Percentiles rank a stretch among this genome's conserved stretches.
phyloP scores from a whole-genome alignment of 345 rosid species.

The Camelina neglecta region DNA sequence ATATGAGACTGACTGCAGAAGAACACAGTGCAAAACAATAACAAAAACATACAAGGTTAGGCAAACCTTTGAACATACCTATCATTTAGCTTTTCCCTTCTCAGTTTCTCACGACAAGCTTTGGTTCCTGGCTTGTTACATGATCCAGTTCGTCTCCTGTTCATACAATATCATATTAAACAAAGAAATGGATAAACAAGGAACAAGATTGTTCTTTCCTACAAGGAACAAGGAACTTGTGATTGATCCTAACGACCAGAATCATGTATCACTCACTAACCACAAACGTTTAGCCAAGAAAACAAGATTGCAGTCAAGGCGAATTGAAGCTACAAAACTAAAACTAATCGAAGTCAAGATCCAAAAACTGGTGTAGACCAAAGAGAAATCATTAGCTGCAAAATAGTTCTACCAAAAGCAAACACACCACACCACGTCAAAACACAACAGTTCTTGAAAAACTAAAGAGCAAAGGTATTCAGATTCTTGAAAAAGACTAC shows the following conservation, averaged over 20 bases:
- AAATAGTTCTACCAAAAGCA: neutral
- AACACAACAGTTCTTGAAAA: neutral
- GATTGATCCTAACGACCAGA: neutral
- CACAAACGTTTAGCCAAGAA: neutral
- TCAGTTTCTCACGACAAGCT: constrained; percentile 90
- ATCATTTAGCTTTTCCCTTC: constrained; percentile 85
- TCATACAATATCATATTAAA: constrained; percentile 32
- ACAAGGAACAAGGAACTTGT: neutral
- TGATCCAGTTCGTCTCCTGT: constrained; percentile 47
- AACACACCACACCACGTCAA: constrained; percentile 6
- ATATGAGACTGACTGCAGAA: constrained; percentile 18
- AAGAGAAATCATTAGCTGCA: neutral
- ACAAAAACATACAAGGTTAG: neutral
- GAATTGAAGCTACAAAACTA: neutral
- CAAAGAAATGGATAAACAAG: neutral
- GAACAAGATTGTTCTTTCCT: neutral
- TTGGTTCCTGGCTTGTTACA: constrained; percentile 53
- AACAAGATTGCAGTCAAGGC: neutral
- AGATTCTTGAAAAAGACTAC: constrained; percentile 22
- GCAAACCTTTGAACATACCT: constrained; percentile 47
- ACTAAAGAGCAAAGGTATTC: neutral
- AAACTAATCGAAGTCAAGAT: neutral
- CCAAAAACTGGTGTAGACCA: neutral
- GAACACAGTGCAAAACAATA: neutral
- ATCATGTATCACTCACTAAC: neutral